Evolutionary conservation across 2,329 filamentous ascomycete species (phyloP).

Genomic region (Clonostachys chloroleuca): DNA sequence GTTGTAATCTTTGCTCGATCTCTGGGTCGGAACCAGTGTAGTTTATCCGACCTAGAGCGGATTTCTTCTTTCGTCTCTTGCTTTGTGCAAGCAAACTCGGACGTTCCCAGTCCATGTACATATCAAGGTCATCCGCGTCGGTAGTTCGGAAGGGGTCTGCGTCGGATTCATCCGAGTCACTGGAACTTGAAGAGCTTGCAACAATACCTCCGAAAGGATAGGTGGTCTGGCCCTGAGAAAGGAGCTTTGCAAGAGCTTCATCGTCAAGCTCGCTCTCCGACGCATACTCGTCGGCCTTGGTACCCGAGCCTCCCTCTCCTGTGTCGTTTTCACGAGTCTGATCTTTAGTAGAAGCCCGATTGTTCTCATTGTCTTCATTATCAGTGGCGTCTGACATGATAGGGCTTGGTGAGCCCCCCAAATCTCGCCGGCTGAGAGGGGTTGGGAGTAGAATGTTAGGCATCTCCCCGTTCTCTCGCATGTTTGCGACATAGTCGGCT

Average conservation of each 20-base stretch:
- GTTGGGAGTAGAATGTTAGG: slow-evolving; percentile 61
- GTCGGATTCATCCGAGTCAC: slow-evolving; percentile 6
- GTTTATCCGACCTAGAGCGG: slow-evolving; percentile 46
- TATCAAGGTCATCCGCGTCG: slow-evolving; percentile 63
- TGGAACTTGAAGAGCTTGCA: slow-evolving; percentile 6
- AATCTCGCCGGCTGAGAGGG: slow-evolving; percentile 35
- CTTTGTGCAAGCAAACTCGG: slow-evolving; percentile 50
- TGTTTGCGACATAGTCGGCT: slow-evolving; percentile 69
- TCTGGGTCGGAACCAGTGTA: slow-evolving; percentile 62
- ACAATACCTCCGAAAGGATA: background rate
- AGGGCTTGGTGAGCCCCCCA: slow-evolving; percentile 9
- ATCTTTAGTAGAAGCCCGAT: no score
- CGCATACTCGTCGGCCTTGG: background rate
- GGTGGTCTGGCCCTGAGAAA: slow-evolving; percentile 10
- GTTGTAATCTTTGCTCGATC: slow-evolving; percentile 53
- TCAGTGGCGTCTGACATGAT: background rate
- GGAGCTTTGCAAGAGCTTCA: slow-evolving; percentile 14
- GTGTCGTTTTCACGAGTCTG: background rate
- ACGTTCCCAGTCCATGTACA: slow-evolving; percentile 73
- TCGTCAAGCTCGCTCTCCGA: slow-evolving; percentile 16
- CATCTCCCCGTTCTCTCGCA: slow-evolving; percentile 45
- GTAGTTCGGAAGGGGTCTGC: slow-evolving; percentile 29
- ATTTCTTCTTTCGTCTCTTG: slow-evolving; percentile 59
- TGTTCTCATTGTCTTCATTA: background rate
- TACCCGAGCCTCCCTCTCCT: background rate